Evolutionary conservation across 1,139 yeast species (phyloP), one percentile per base, ranked within the genome.

Genomic region (Geotrichum cucujoidarum): DNA sequence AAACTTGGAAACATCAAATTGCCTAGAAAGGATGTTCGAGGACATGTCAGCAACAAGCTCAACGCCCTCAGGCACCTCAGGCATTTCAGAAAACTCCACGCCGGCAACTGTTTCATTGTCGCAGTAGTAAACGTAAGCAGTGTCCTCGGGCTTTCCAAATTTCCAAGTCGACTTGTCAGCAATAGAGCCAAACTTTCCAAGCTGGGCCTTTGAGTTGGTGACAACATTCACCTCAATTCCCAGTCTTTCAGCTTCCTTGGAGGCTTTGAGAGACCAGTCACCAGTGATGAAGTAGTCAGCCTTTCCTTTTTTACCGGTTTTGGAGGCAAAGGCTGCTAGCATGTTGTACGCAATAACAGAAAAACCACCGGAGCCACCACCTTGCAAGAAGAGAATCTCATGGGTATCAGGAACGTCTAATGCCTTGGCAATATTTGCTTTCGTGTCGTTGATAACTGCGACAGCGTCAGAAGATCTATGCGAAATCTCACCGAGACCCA

Each of bases 81-180:
- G 86, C 16, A 66, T 60, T 40, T 65, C 71, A 31, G 76, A 75
- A 72, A 87, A 90, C 68, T 92, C 98, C 45, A 81, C 87, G 50
- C 98, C 98, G 63, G 87, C 79, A 36, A 92, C 97, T 5, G 98
- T 92, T 70, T 92, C 98, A 65, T 92, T 92, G 66, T 92, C 98
- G 70, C 97, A 90, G 59, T 83, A 77, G 67, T 88, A 92, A 51
- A 90, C 80, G 63, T 82, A 92, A 2, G 97, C 89, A 31, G 89
- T 80, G 47, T 81, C 76, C 47, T 75, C 62, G 45, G 77, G 67
- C 50, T 63, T 56, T 54, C 72, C 64, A 52, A 60, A 59, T 52
- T 64, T 61, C 95, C 95, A 86, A 55, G 77, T 72, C 6, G 77
- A 71, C 55, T 77, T 75, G 14, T 79, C 73, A 31, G 96, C 95